Base-by-base conservation (phyloP, 345 rosid species). In the Lumnitzera racemosa region DNA sequence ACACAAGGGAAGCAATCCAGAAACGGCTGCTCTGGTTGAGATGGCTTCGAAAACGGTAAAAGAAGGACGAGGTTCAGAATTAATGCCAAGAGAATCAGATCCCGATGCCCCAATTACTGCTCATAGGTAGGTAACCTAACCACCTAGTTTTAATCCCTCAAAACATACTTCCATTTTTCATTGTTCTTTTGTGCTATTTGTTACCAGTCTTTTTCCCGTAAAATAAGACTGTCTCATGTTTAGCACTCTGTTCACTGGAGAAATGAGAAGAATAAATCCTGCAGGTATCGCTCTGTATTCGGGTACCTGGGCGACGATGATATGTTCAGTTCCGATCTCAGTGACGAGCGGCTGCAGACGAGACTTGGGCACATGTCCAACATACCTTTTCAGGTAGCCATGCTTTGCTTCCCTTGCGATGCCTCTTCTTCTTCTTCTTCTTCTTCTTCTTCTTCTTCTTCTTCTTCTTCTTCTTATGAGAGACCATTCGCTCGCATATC, bases 221-320 rank as follows among this genome's bases (percentile, higher is more conserved):
- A 5, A 27, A 27, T 5, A 27, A 2, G 3, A 27, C 31, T 9
- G 1, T 36, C 7, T 36, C 23, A 6, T 7, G 41, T 11, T 5
- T 15, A 23, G 23, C 24, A 15, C 43, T 49, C n/a, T 24, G 23
- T n/a, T 54, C n/a, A 10, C 8, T 10, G 5, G 20, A 29, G 29
- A 47, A 0, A 17, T 55, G 55, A 24, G 20, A 36, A 65, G 31
- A 29, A 15, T 16, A 36, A 49, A 24, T 29, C 48, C 59, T 73
- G 68, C 78, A 94, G 99, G 83, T 90, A 86, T 59, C 73, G 86
- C 75, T 94, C 97, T 49, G 95, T 94, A 58, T 82, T 83, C 72
- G 86, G 95, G 31, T 94, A 87, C 80, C 90, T 87, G 97, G 99
- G 99, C 5, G 97, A 90, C 47, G 97, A 90, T 69, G 99, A 90